Conservation (phyloP, 306 rosid genomes). For the Phaseolus lunatus region DNA sequence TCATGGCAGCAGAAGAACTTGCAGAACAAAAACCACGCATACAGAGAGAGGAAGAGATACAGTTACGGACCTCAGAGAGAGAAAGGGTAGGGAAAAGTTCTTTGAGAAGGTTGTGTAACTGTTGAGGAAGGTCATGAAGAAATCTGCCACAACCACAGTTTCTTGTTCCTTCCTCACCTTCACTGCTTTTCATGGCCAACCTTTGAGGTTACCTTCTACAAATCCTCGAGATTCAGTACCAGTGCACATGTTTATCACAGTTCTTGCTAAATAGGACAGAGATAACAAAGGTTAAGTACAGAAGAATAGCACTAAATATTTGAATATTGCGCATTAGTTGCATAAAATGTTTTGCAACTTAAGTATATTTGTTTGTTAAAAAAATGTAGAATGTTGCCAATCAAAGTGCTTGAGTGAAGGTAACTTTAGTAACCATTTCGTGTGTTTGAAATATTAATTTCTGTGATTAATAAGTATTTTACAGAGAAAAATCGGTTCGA, state of each 20-base stretch:
- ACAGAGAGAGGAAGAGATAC: background rate
- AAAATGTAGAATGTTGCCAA: background rate
- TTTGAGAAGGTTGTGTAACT: constrained; percentile 31
- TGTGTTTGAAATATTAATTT: background rate
- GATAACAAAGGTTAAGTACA: background rate
- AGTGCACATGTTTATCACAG: constrained; percentile 63
- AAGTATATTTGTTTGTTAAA: background rate
- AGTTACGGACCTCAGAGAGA: constrained; percentile 60
- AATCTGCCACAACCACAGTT: constrained; percentile 16
- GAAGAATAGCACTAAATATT: no score
- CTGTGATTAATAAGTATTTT: background rate
- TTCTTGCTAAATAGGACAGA: constrained; percentile 7
- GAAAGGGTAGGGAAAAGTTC: constrained; percentile 52
- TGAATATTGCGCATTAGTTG: no score
- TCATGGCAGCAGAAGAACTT: background rate
- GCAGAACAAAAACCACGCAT: background rate
- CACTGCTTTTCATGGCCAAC: constrained; percentile 46
- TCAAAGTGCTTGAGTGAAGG: background rate
- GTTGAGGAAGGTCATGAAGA: constrained; percentile 44
- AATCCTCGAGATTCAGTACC: constrained; percentile 67
- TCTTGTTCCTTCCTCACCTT: background rate
- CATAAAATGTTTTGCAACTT: background rate
- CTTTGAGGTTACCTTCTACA: constrained; percentile 52
- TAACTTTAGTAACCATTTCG: background rate
- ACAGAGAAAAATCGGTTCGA: background rate